Evolutionary conservation across 2,329 filamentous ascomycete species (phyloP).

Genomic region (Sarocladiaceae sp.): DNA sequence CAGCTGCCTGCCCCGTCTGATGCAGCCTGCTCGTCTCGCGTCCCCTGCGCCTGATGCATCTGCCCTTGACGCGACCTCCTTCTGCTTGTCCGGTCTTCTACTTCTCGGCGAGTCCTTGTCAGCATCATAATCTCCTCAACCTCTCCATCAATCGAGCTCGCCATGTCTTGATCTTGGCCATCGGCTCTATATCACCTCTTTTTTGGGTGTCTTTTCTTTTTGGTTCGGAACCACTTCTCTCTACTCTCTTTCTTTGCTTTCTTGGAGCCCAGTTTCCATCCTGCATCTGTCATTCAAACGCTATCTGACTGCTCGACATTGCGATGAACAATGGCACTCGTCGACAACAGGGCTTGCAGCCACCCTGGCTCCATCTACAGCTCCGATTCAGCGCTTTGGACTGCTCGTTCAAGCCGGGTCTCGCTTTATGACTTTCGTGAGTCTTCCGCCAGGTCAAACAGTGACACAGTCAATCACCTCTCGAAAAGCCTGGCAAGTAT

Average conservation of each 20-base stretch:
- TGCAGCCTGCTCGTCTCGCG: no score
- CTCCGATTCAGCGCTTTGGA: background rate
- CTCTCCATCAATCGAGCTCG: background rate
- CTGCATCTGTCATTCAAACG: constrained; percentile 20
- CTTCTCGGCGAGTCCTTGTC: background rate
- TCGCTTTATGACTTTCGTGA: background rate
- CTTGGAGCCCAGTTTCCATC: constrained; percentile 12
- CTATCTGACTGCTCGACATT: constrained; percentile 18
- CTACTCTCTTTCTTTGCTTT: constrained; percentile 22
- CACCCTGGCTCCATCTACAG: constrained; percentile 2
- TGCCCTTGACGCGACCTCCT: background rate
- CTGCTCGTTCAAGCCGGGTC: background rate
- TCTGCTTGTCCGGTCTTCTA: background rate
- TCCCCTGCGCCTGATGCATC: background rate
- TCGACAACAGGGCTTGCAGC: constrained; percentile 22
- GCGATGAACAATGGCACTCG: constrained; percentile 27
- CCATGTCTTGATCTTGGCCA: constrained; percentile 5
- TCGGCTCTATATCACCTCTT: constrained; percentile 9
- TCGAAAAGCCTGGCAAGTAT: no score
- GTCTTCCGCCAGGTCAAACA: background rate
- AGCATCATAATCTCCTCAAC: constrained; percentile 6
- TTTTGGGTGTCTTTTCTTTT: constrained; percentile 24
- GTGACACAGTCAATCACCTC: background rate
- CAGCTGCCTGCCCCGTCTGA: background rate
- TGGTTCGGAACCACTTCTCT: constrained; percentile 34